Percentiles rank a stretch among this genome's conserved stretches.
Evolutionary conservation across 495 filamentous ascomycete species (phyloP).

Genomic region (Pseudotulostoma volvatum): DNA sequence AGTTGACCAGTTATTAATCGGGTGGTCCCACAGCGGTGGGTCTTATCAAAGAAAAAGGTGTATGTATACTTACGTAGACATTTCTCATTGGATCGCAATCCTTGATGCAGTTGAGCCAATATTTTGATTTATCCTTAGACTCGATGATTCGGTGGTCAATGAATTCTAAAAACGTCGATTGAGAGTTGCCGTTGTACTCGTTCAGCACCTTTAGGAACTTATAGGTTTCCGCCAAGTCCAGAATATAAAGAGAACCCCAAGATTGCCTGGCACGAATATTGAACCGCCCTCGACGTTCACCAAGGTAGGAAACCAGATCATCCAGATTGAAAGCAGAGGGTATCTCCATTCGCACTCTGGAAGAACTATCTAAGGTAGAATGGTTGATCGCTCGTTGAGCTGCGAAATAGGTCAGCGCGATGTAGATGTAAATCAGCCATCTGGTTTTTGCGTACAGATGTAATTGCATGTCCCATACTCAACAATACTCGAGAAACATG

Average conservation of each 20-base stretch:
- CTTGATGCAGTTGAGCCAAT: conserved; percentile 31
- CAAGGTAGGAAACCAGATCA: conserved; percentile 26
- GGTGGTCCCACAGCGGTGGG: no score
- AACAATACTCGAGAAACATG: conserved; percentile 34
- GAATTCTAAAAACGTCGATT: conserved; percentile 30
- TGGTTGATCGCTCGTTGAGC: conserved; percentile 35
- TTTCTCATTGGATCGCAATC: conserved; percentile 30
- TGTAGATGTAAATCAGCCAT: no score
- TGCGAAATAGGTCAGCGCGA: no score
- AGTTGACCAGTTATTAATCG: conserved; percentile 1
- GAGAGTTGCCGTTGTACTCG: conserved; percentile 31
- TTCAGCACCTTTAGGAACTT: conserved; percentile 28
- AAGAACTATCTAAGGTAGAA: conserved; percentile 19
- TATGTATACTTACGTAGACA: conserved; percentile 29
- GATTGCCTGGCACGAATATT: conserved; percentile 33
- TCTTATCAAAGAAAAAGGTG: no score
- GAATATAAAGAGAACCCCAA: conserved; percentile 29
- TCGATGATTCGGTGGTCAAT: conserved; percentile 32
- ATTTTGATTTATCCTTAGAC: conserved; percentile 33
- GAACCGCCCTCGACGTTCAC: conserved; percentile 28
- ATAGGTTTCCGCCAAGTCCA: conserved; percentile 29
- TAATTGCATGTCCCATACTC: conserved; percentile 36
- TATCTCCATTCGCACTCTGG: conserved; percentile 25
- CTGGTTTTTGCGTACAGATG: conserved; percentile 21
- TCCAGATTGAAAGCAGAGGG: conserved; percentile 27